Conservation (phyloP, 1,284 basidiomycete species). For the Ustilago bromivora region DNA sequence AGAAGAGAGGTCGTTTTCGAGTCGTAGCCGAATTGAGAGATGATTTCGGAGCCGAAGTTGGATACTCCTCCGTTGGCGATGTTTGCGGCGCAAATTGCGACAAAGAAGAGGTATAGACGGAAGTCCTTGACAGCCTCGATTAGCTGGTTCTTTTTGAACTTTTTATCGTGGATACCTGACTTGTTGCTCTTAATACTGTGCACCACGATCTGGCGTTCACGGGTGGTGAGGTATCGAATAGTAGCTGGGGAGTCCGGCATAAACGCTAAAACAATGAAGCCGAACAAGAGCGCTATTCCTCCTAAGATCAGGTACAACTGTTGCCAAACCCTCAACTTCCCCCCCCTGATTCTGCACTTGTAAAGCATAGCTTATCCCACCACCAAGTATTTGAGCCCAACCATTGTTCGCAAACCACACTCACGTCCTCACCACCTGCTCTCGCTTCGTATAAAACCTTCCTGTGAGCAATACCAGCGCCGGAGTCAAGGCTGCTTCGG, state of each 20-base stretch:
- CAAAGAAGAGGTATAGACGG: constrained; percentile 67
- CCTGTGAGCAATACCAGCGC: constrained; percentile 61
- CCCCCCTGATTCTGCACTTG: constrained; percentile 34
- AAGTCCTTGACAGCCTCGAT: constrained; percentile 73
- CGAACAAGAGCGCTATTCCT: constrained; percentile 52
- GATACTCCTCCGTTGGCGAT: constrained; percentile 57
- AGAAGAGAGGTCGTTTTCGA: constrained; percentile 61
- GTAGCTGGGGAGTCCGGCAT: constrained; percentile 58
- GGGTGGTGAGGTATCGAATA: constrained; percentile 70
- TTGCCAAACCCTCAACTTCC: constrained; percentile 53
- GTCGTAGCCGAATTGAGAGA: constrained; percentile 62
- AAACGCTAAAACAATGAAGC: constrained; percentile 47
- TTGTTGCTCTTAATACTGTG: constrained; percentile 75
- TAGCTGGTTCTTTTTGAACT: constrained; percentile 74
- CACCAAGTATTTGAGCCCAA: constrained; percentile 61
- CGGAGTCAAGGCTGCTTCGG: constrained; percentile 60
- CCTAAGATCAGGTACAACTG: constrained; percentile 65
- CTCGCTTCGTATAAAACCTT: constrained; percentile 56
- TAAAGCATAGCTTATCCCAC: constrained; percentile 59
- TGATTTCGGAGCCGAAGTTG: constrained; percentile 66
- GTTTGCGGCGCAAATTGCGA: constrained; percentile 48
- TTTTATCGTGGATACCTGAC: constrained; percentile 74
- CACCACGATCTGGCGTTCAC: constrained; percentile 74
- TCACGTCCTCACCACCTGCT: constrained; percentile 53
- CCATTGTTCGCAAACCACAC: constrained; percentile 64